Base-by-base conservation (phyloP, 768 basidiomycete genomes). In the Tylopilus sp. region DNA sequence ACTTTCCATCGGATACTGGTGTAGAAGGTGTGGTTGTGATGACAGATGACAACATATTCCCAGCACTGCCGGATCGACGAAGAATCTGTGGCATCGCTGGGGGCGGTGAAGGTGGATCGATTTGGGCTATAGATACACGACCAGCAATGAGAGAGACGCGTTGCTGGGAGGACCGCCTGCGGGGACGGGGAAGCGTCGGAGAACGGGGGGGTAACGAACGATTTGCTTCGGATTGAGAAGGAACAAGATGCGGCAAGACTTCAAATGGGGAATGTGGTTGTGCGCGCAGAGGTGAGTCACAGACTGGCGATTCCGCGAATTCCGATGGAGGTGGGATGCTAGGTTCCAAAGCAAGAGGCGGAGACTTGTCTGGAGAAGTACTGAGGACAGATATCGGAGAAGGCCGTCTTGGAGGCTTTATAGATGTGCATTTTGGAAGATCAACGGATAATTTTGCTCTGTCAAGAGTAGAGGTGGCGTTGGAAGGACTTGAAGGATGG, bases 121-220 rank as follows among this genome's bases (percentile, higher is more conserved):
- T 78, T 41, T 85, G 82, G 6, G 86, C 82, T 51, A 91, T 90
- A 18, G 79, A 83, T 11, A 92, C 82, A 59, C 87, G 83, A 17
- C 89, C 89, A 3, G 89, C 89, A 48, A 92, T 83, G 36, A 92
- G 75, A 13, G 90, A 91, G 22, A 92, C 86, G 44, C 90, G 80
- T 55, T 90, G 88, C 58, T 91, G 89, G 7, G 90, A 91, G 33
- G 89, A 91, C 48, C 90, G 77, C 44, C 87, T 76, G 17, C 89
- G 79, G 30, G 87, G 78, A 6, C 86, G 83, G 30, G 83, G 77
- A 20, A 78, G 76, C 11, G 81, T 77, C 12, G 83, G 76, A 23
- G 83, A 80, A 51, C 73, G 78, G 38, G 74, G 57, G 22, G 73
- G 64, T 7, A 69, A 59, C 23, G 71, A 59, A 33, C 60, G 67